These are phyloP conservation scores for Fistulifera pelliculosa DNA, from an alignment of 108 stramenopile species.

Conservation along the genomic window DNA sequence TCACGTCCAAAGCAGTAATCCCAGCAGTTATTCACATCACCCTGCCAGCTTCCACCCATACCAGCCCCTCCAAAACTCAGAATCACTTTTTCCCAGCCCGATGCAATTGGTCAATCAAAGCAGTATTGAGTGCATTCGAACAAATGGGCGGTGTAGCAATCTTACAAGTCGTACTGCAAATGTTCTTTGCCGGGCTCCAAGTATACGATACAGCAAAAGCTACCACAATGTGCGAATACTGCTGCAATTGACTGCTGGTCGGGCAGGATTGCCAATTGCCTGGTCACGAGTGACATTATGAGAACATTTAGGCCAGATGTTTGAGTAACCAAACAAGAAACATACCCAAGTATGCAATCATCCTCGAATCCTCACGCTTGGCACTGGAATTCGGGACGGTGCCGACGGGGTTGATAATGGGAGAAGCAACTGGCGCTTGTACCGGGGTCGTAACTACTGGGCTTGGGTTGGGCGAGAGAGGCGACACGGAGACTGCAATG, in stretches of 20 bases:
- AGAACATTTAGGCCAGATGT: no score
- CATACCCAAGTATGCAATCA: no score
- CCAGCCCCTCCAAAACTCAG: constrained; percentile 58
- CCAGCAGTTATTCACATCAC: constrained; percentile 54
- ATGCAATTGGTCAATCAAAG: constrained; percentile 29
- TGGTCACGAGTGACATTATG: no score
- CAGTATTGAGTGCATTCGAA: constrained; percentile 20
- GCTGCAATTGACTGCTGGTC: constrained; percentile 23
- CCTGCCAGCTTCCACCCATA: constrained; percentile 49
- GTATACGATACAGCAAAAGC: constrained; percentile 48
- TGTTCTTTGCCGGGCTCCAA: constrained; percentile 26
- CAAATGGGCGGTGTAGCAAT: constrained; percentile 32
- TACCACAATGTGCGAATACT: constrained; percentile 49
- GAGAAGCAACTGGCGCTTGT: no score
- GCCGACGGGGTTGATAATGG: no score
- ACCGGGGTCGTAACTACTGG: no score
- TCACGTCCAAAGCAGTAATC: constrained; percentile 61
- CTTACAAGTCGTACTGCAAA: constrained; percentile 30
- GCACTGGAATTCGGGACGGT: no score
- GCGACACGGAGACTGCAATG: no score
- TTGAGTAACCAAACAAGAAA: no score
- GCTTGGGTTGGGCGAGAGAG: no score
- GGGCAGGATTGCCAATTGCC: constrained; percentile 60
- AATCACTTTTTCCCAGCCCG: constrained; percentile 45
- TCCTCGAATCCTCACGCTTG: no score